Evolutionary conservation across 495 filamentous ascomycete genomes (phyloP).

Genomic region (Halenospora varia): DNA sequence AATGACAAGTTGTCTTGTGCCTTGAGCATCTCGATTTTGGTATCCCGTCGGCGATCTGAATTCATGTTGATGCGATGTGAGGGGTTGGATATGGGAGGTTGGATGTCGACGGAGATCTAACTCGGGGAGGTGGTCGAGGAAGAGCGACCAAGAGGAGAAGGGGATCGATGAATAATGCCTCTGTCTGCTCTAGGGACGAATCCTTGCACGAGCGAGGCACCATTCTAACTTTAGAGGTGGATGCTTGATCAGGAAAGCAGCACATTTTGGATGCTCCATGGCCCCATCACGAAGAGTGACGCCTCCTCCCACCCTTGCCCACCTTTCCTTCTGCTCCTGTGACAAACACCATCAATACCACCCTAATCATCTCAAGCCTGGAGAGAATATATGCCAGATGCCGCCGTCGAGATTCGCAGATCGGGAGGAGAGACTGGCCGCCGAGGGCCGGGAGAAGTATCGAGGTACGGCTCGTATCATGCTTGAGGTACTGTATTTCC

Average conservation of each 20-base stretch:
- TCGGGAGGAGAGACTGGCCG: slow-evolving; percentile 5
- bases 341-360: slow-evolving; percentile 6
- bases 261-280: slow-evolving; percentile 13
- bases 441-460: slow-evolving; percentile 8
- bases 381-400: slow-evolving; percentile 9
- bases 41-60: too few species aligned
- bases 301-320: background rate
- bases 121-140: too few species aligned
- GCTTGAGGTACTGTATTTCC: slow-evolving; percentile 7
- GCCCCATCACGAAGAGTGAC: slow-evolving; percentile 7
- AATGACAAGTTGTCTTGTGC: too few species aligned
- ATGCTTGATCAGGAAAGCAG: slow-evolving; percentile 1
- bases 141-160: too few species aligned
- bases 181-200: slow-evolving; percentile 10
- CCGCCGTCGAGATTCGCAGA: slow-evolving; percentile 4
- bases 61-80: too few species aligned
- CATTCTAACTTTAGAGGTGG: slow-evolving; percentile 11
- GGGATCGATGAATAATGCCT: too few species aligned
- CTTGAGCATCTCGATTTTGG: too few species aligned
- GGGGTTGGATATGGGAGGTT: too few species aligned
- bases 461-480: slow-evolving; percentile 5
- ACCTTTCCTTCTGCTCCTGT: slow-evolving; percentile 1
- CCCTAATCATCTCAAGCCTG: background rate
- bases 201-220: slow-evolving; percentile 4
- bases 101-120: too few species aligned